Evolutionary conservation across 2,329 filamentous ascomycete genomes (phyloP), one percentile per base, ranked within the genome.

Genomic region (Botryosphaeria dothidea): DNA sequence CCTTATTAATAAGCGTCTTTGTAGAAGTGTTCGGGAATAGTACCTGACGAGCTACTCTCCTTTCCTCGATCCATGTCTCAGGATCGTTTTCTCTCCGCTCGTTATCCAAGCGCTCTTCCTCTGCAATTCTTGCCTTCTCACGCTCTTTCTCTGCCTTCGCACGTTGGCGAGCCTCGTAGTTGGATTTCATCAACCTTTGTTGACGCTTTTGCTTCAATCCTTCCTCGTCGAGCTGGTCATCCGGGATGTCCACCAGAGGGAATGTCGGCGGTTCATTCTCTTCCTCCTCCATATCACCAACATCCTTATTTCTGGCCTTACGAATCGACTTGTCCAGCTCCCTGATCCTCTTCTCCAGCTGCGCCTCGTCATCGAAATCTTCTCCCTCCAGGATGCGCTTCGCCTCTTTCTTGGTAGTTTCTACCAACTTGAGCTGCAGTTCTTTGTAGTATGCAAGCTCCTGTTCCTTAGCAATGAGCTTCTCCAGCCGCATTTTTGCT

Each of bases 91-190:
- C 90, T 43, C 95, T 88, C 61, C 90, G 88, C 73, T 97, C 92
- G 65, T 89, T 87, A 74, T 99, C 95, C 0, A 91, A 82, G 3
- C 93, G 88, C 71, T 95, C 90, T 70, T 94, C 90, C 74, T 97
- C 93, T 49, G 89, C 92, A 67, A 90, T 77, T 6, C 95, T 87
- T 0, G 92, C 92, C 78, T 92, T 95, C 72, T 98, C 95, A 1
- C 90, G 90, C 72, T 97, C 93, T 77, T 98, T 99, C 75, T 99
- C 95, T 0, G 91, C 91, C 79, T 97, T 98, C 38, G 95, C 93
- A n/a, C 95, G 88, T 25, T 91, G 91, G 17, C 95, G 87, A 4
- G 95, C 95, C 68, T 98, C 95, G 72, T 97, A 90, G 71, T 96
- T 97, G 1, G 93, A 93, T 78, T 98, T 99, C 80, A 97, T 88